phyloP scores from a whole-genome alignment of 139 green algal species.

The Monoraphidium neglectum region DNA sequence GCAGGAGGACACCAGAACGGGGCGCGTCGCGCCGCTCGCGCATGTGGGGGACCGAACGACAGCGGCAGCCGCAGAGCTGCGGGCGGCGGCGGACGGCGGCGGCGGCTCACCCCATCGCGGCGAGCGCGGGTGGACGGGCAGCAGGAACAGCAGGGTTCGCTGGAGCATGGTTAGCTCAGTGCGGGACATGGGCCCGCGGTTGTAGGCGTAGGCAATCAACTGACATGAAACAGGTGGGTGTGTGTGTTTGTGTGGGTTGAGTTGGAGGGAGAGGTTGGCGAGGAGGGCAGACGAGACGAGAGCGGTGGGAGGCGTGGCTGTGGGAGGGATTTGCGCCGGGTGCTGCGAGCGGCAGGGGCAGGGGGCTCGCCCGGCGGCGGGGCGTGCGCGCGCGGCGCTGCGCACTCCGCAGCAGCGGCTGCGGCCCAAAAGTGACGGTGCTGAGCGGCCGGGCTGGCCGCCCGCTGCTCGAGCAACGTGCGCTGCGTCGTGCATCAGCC shows the following conservation, averaged over 20 bases:
- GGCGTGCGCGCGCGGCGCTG: too few relatives aligned
- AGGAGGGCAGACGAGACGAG: neutral
- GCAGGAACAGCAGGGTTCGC: conserved; percentile 6
- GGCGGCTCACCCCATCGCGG: neutral
- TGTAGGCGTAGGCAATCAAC: neutral
- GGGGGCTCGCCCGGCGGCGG: too few relatives aligned
- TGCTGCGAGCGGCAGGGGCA: neutral
- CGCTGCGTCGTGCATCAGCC: too few relatives aligned
- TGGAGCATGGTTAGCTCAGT: neutral
- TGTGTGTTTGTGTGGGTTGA: neutral
- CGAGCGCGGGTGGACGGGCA: neutral
- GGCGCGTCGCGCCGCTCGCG: too few relatives aligned
- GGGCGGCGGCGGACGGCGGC: neutral
- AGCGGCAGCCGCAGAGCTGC: neutral
- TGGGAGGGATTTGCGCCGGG: neutral
- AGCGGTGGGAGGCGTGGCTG: neutral
- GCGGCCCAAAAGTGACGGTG: too few relatives aligned
- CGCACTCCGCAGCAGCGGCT: too few relatives aligned
- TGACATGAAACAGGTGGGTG: neutral
- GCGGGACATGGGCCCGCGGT: neutral
- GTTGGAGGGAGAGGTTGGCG: neutral
- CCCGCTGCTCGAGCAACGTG: too few relatives aligned
- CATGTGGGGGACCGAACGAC: neutral
- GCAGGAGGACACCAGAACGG: too few relatives aligned
- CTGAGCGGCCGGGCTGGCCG: too few relatives aligned